Evolutionary conservation across 805 yeast genomes (phyloP).

Genomic region (Wickerhamiella shivajii): DNA sequence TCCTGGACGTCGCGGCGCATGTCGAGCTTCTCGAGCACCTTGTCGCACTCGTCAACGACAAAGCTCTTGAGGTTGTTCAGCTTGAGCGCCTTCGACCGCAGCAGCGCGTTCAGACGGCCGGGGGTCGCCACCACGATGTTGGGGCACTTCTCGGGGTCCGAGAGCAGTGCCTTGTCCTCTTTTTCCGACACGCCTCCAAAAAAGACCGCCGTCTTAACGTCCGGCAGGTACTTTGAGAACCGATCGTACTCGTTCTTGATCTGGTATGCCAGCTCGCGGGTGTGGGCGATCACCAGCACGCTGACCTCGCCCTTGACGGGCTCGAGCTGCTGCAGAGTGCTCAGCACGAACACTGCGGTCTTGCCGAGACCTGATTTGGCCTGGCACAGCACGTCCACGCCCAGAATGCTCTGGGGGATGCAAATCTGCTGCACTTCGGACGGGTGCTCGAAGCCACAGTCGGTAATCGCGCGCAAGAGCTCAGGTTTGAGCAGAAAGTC

Average conservation of each 20-base stretch:
- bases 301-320: slow-evolving; percentile 96
- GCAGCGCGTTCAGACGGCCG: slow-evolving; percentile 90
- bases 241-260: slow-evolving; percentile 94
- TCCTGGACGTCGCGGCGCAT: slow-evolving; percentile 99
- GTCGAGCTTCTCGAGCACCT: slow-evolving; percentile 76
- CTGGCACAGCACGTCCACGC: slow-evolving; percentile 95
- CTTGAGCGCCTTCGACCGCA: slow-evolving; percentile 78
- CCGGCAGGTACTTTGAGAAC: slow-evolving; percentile 97
- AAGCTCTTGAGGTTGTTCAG: slow-evolving; percentile 83
- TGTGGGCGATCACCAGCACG: slow-evolving; percentile 90
- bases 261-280: slow-evolving; percentile 97
- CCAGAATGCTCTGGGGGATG: slow-evolving; percentile 94
- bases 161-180: slow-evolving; percentile 74
- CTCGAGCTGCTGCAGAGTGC: slow-evolving; percentile 92
- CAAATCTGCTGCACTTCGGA: slow-evolving; percentile 98
- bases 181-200: slow-evolving; percentile 87
- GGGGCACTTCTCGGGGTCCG: slow-evolving; percentile 87
- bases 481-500: slow-evolving; percentile 95
- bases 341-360: slow-evolving; percentile 92
- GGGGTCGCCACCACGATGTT: slow-evolving; percentile 97
- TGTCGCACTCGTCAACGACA: slow-evolving; percentile 97
- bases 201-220: slow-evolving; percentile 89
- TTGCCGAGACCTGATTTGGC: slow-evolving; percentile 99
- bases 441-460: slow-evolving; percentile 99
- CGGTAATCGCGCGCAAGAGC: slow-evolving; percentile 91